A percentile compares a stretch with the other conserved stretches of the same genome.
Evolutionary conservation across 108 stramenopile genomes (phyloP).

Genomic region (Cyclotella sp.): DNA sequence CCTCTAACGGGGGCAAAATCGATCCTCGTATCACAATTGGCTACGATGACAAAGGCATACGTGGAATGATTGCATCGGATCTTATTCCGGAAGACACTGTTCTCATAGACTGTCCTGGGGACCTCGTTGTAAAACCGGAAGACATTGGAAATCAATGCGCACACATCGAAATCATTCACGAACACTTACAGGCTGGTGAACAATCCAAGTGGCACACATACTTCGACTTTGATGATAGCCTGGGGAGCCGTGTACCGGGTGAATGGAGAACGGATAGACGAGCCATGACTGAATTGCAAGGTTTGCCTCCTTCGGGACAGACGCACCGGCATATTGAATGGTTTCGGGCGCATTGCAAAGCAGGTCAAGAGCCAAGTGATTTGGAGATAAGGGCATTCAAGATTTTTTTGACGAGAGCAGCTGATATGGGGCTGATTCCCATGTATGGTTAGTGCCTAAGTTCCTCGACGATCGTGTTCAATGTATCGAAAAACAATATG

Average conservation of each 20-base stretch:
- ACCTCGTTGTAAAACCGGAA: constrained; percentile 19
- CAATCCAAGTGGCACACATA: constrained; percentile 44
- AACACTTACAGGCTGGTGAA: constrained; percentile 36
- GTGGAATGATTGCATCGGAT: constrained; percentile 47
- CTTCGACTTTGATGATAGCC: constrained; percentile 47
- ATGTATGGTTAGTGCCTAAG: constrained; percentile 30
- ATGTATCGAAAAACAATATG: background rate
- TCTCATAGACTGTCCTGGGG: constrained; percentile 37
- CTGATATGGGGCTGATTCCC: constrained; percentile 43
- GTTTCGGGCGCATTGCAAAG: constrained; percentile 11
- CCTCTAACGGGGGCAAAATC: constrained; percentile 34
- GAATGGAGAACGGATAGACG: constrained; percentile 30
- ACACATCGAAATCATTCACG: constrained; percentile 11
- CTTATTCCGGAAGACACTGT: constrained; percentile 36
- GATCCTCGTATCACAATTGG: constrained; percentile 49
- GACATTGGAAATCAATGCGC: constrained; percentile 16
- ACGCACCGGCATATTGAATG: constrained; percentile 43
- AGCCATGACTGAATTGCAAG: constrained; percentile 44
- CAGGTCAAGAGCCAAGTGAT: constrained; percentile 4
- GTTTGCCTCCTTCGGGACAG: constrained; percentile 42
- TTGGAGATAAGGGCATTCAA: constrained; percentile 33
- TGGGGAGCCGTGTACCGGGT: constrained; percentile 33
- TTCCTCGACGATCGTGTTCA: background rate
- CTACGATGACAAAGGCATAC: constrained; percentile 37
- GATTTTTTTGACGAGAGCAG: constrained; percentile 38